Percentiles rank a stretch among this genome's conserved stretches.
Evolutionary conservation across 225 moss, liverwort and hornwort genomes (phyloP).

Genomic region (Physcomitrellopsis africana): DNA sequence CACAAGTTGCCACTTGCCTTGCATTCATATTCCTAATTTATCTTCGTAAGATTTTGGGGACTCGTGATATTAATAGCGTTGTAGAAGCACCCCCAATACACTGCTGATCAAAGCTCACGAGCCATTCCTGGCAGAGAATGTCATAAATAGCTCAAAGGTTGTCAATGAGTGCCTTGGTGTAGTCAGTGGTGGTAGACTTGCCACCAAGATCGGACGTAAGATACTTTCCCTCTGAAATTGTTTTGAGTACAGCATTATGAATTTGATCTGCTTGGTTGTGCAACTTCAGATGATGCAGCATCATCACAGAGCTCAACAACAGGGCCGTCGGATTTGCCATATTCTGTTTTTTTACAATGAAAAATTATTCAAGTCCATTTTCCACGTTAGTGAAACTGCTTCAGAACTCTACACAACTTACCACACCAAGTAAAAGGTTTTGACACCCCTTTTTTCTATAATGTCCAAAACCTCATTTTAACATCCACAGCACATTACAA

Average conservation of each 20-base stretch:
- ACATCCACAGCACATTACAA: not conserved
- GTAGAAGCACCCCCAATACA: conserved; percentile 26
- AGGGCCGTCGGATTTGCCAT: conserved; percentile 95
- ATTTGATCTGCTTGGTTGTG: conserved; percentile 61
- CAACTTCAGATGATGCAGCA: conserved; percentile 84
- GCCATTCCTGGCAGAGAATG: not conserved
- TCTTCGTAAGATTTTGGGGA: conserved; percentile 17
- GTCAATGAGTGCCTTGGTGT: conserved; percentile 91
- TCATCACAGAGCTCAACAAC: conserved; percentile 91
- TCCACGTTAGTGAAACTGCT: not conserved
- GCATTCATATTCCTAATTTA: conserved; percentile 16
- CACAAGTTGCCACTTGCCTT: conserved; percentile 21
- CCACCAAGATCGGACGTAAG: conserved; percentile 89
- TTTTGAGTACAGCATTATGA: conserved; percentile 71
- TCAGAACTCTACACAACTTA: conserved; percentile 3
- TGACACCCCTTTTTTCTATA: not conserved
- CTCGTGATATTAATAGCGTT: conserved; percentile 17
- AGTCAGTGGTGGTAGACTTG: conserved; percentile 69
- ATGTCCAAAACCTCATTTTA: not conserved
- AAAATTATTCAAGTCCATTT: conserved; percentile 3
- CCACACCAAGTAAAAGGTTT: not conserved
- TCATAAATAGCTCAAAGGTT: conserved; percentile 48
- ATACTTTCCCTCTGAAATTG: conserved; percentile 75
- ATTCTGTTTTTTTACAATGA: conserved; percentile 51
- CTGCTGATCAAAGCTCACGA: conserved; percentile 23